A percentile compares a stretch with the other conserved stretches of the same genome.
These are phyloP conservation scores for Xylaria cubensis DNA, from an alignment of 495 filamentous ascomycete species.

Conservation along the genomic window DNA sequence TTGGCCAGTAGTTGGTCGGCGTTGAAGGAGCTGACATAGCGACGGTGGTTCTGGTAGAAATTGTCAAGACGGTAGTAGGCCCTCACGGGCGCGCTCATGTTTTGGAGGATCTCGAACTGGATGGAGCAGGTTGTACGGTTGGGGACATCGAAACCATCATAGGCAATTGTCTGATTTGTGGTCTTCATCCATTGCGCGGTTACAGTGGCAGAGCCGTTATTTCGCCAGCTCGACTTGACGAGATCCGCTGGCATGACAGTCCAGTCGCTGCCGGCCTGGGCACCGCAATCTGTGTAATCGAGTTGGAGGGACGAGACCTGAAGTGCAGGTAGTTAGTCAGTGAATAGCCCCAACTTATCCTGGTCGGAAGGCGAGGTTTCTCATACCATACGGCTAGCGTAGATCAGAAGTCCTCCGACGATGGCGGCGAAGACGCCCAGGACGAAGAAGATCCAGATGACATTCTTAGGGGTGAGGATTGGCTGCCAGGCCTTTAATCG, in stretches of 20 bases:
- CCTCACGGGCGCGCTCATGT: slow-evolving; percentile 78
- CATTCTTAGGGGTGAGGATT: slow-evolving; percentile 91
- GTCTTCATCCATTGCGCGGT: slow-evolving; percentile 44
- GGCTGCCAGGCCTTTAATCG: slow-evolving; percentile 96
- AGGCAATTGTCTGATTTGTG: slow-evolving; percentile 32
- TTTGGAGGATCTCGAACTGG: slow-evolving; percentile 77
- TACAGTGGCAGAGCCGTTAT: slow-evolving; percentile 29
- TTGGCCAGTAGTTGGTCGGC: slow-evolving; percentile 81
- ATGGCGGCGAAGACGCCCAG: slow-evolving; percentile 88
- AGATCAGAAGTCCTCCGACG: slow-evolving; percentile 83
- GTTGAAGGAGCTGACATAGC: slow-evolving; percentile 90
- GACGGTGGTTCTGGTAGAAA: slow-evolving; percentile 99
- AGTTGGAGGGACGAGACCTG: slow-evolving; percentile 90
- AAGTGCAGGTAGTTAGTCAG: slow-evolving; percentile 25
- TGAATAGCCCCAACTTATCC: background rate
- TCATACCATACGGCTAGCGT: slow-evolving; percentile 75
- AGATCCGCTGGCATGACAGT: slow-evolving; percentile 59
- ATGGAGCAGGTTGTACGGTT: slow-evolving; percentile 64
- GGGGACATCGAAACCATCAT: slow-evolving; percentile 31
- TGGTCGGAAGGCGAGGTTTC: background rate
- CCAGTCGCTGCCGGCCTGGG: slow-evolving; percentile 50
- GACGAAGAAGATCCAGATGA: slow-evolving; percentile 86
- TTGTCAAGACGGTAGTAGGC: slow-evolving; percentile 96
- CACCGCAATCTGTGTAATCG: slow-evolving; percentile 82
- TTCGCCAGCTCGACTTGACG: slow-evolving; percentile 70